Evolutionary conservation across 441 rosid genomes (phyloP).

Genomic region (Mallotus japonicus): DNA sequence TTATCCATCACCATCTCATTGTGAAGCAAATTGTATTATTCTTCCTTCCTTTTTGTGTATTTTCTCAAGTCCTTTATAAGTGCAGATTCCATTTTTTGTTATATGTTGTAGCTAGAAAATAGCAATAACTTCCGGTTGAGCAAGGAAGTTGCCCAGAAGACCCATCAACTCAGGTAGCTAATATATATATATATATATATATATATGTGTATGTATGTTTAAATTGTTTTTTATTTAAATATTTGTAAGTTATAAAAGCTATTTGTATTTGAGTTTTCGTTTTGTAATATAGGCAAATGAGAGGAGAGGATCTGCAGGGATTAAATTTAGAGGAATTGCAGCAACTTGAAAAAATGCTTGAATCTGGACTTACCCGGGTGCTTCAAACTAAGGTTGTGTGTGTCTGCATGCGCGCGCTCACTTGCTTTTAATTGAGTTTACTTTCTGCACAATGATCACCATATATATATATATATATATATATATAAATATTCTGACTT

Average conservation of each 20-base stretch:
- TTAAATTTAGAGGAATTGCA: conserved; percentile 48
- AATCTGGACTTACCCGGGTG: conserved; percentile 47
- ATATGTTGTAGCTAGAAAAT: conserved; percentile 42
- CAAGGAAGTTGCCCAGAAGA: conserved; percentile 54
- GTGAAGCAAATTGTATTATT: neutral
- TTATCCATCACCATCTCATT: neutral
- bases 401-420: too few species aligned
- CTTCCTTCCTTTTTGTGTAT: neutral
- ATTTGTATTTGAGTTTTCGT: neutral
- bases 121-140: conserved; percentile 39
- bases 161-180: conserved; percentile 44
- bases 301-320: conserved; percentile 63
- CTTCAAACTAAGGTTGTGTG: conserved; percentile 41
- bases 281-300: conserved; percentile 43
- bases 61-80: too few species aligned
- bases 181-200: too few species aligned
- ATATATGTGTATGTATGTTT: too few species aligned
- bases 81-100: too few species aligned
- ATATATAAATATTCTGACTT: too few species aligned
- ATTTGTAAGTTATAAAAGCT: neutral
- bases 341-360: conserved; percentile 51
- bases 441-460: too few species aligned
- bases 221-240: too few species aligned
- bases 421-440: too few species aligned
- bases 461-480: too few species aligned